phyloP scores from a whole-genome alignment of 1,284 basidiomycete species.

The Trametes sp. region DNA sequence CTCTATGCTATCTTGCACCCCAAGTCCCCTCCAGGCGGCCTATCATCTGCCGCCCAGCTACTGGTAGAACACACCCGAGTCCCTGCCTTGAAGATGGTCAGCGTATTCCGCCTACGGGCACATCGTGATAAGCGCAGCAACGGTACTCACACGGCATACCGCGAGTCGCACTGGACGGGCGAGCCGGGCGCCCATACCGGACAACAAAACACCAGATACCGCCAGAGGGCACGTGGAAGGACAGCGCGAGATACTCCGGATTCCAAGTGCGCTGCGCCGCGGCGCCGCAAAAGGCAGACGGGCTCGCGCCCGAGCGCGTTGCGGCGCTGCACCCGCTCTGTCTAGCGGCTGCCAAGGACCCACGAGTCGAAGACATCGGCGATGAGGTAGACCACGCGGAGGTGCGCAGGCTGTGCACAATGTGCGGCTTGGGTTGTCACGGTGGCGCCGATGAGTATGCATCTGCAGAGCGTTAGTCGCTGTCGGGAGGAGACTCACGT shows the following conservation, averaged over 20 bases:
- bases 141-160: not conserved
- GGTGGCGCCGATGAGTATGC: not conserved
- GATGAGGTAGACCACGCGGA: conserved; percentile 1
- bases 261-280: not conserved
- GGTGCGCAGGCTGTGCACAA: not conserved
- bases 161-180: not conserved
- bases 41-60: too few relatives aligned
- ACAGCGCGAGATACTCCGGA: not conserved
- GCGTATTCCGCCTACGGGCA: too few relatives aligned
- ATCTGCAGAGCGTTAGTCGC: too few relatives aligned
- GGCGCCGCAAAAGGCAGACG: not conserved
- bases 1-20: too few relatives aligned
- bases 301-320: not conserved
- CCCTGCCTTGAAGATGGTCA: too few relatives aligned
- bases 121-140: too few relatives aligned
- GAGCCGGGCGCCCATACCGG: not conserved
- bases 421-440: not conserved
- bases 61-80: too few relatives aligned
- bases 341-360: too few relatives aligned
- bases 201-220: not conserved
- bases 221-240: not conserved
- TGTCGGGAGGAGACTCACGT: conserved; percentile 5
- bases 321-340: too few relatives aligned
- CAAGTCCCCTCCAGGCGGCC: too few relatives aligned
- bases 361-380: too few relatives aligned